Percentiles rank a stretch among this genome's conserved stretches.
Evolutionary conservation across 1,284 basidiomycete genomes (phyloP).

Genomic region (Ceratobasidium sp.): DNA sequence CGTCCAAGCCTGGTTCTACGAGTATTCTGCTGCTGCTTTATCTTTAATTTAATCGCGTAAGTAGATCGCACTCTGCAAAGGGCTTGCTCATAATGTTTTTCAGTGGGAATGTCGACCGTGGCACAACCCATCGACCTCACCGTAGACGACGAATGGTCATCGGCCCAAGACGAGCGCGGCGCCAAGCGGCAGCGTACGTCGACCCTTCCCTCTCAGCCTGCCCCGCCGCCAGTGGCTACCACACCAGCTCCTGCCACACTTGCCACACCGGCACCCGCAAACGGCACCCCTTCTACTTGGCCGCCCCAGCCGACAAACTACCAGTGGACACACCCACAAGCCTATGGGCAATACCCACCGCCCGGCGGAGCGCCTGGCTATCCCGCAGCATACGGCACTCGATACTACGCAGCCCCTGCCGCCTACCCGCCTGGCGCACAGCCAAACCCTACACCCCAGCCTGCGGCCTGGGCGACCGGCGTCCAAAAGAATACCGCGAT

Average conservation of each 20-base stretch:
- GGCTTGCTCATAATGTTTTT: slow-evolving; percentile 7
- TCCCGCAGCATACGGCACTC: slow-evolving; percentile 21
- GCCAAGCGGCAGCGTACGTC: slow-evolving; percentile 33
- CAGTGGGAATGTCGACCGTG: slow-evolving; percentile 35
- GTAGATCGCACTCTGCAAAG: neutral
- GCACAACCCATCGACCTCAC: slow-evolving; percentile 44
- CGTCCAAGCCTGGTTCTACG: neutral
- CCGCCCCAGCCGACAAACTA: slow-evolving; percentile 16
- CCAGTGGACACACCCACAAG: slow-evolving; percentile 25
- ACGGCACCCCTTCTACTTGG: slow-evolving; percentile 15
- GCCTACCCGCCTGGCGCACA: slow-evolving; percentile 6
- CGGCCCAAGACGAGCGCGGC: slow-evolving; percentile 36
- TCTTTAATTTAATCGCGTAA: neutral
- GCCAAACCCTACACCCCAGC: neutral
- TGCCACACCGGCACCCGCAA: slow-evolving; percentile 9
- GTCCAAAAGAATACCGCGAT: slow-evolving; percentile 22
- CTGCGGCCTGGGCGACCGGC: slow-evolving; percentile 18
- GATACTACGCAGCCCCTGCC: slow-evolving; percentile 15
- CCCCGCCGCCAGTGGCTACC: slow-evolving; percentile 23
- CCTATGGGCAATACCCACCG: slow-evolving; percentile 37
- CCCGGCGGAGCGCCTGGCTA: slow-evolving; percentile 27
- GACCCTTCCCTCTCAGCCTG: slow-evolving; percentile 29
- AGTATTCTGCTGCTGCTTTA: neutral
- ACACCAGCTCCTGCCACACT: neutral
- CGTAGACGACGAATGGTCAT: slow-evolving; percentile 35